Conservation (phyloP, 495 filamentous ascomycete species). For the Echria macrotheca region DNA sequence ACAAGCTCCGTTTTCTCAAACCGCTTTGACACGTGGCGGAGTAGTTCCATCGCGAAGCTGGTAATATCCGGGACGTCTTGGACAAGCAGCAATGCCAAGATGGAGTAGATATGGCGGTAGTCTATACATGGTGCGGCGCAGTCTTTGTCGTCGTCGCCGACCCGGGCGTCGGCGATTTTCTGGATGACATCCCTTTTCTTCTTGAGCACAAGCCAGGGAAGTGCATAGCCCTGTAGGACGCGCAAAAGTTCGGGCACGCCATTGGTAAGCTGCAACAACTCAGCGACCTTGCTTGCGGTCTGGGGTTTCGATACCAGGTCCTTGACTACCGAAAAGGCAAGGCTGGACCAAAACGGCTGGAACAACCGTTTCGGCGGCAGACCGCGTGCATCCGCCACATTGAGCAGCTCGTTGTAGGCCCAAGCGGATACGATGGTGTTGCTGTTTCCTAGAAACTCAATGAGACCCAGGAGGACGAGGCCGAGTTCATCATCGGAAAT, state of each 20-base stretch:
- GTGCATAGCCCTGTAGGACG: conserved; percentile 70
- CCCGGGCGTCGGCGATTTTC: conserved; percentile 69
- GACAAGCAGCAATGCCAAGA: conserved; percentile 70
- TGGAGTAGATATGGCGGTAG: conserved; percentile 66
- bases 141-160: conserved; percentile 46
- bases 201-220: conserved; percentile 79
- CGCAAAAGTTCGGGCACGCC: conserved; percentile 66
- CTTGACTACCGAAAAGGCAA: conserved; percentile 74
- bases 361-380: conserved; percentile 62
- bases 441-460: conserved; percentile 80
- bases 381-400: conserved; percentile 57
- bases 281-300: conserved; percentile 72
- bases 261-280: conserved; percentile 57
- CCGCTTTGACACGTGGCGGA: conserved; percentile 59
- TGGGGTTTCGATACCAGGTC: conserved; percentile 75
- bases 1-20: conserved; percentile 62
- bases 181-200: conserved; percentile 73
- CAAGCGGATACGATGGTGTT: conserved; percentile 73
- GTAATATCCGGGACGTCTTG: conserved; percentile 66
- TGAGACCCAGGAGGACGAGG: conserved; percentile 71
- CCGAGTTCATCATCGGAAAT: conserved; percentile 69
- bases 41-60: conserved; percentile 58
- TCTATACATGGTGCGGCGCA: conserved; percentile 40
- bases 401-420: conserved; percentile 67
- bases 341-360: conserved; percentile 77